Evolutionary conservation across 2,329 filamentous ascomycete genomes (phyloP).

Genomic region (Thelonectria discophora): DNA sequence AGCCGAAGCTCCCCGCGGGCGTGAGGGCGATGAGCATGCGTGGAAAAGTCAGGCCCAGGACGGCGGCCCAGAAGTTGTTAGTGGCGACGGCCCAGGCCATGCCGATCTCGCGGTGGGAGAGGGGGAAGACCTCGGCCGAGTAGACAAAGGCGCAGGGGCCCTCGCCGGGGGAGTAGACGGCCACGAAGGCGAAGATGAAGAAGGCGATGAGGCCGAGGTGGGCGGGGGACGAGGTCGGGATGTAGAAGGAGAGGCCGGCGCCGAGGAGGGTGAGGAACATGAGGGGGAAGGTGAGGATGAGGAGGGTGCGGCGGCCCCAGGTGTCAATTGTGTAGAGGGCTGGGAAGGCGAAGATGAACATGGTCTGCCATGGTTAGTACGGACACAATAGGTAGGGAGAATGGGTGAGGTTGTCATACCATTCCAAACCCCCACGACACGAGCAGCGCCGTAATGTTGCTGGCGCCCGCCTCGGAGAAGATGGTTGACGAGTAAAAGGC

Average conservation of each 20-base stretch:
- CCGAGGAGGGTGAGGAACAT: slow-evolving; percentile 68
- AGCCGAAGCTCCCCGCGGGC: slow-evolving; percentile 47
- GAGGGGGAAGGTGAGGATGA: slow-evolving; percentile 71
- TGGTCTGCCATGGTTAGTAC: slow-evolving; percentile 55
- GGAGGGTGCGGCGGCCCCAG: slow-evolving; percentile 66
- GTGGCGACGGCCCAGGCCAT: slow-evolving; percentile 69
- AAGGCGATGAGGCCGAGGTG: slow-evolving; percentile 53
- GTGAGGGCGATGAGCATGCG: slow-evolving; percentile 51
- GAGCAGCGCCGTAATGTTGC: slow-evolving; percentile 49
- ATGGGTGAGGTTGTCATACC: no score
- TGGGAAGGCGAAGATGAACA: slow-evolving; percentile 70
- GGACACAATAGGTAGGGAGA: no score
- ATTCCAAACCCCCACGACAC: slow-evolving; percentile 55
- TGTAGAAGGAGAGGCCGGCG: slow-evolving; percentile 11
- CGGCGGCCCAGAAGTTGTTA: slow-evolving; percentile 60
- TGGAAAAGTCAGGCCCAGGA: slow-evolving; percentile 59
- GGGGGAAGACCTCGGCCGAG: slow-evolving; percentile 67
- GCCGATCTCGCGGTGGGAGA: slow-evolving; percentile 67
- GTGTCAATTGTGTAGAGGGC: slow-evolving; percentile 72
- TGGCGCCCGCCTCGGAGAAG: slow-evolving; percentile 54
- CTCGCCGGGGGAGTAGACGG: slow-evolving; percentile 70
- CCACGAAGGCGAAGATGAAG: slow-evolving; percentile 70
- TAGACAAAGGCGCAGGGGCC: slow-evolving; percentile 67
- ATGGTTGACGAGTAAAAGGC: slow-evolving; percentile 59
- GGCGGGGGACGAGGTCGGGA: neutral